Conservation (phyloP, 345 rosid species). For the Theobroma cacao region DNA sequence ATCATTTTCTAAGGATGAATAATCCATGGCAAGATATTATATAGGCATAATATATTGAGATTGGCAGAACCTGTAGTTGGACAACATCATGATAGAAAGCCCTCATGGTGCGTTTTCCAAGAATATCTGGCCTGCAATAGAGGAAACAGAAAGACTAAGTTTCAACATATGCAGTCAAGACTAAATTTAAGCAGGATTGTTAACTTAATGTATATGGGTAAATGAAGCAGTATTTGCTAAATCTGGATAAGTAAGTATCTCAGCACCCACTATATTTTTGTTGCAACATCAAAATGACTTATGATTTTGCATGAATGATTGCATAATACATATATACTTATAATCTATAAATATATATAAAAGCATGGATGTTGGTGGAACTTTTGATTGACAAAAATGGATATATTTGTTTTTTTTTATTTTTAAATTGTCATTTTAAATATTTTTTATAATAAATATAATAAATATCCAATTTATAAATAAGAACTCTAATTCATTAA, state of each 20-base stretch:
- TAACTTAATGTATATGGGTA: neutral
- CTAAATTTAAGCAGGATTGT: neutral
- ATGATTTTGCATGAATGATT: neutral
- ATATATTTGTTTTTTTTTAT: too few relatives aligned
- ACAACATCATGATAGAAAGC: constrained; percentile 69
- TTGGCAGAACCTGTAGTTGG: constrained; percentile 57
- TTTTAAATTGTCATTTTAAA: too few relatives aligned
- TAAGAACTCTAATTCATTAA: too few relatives aligned
- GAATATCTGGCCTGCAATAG: constrained; percentile 65
- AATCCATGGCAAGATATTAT: neutral
- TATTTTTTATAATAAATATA: too few relatives aligned
- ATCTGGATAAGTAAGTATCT: neutral
- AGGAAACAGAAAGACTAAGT: constrained; percentile 9
- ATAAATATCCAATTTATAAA: too few relatives aligned
- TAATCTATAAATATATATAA: too few relatives aligned
- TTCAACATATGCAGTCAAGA: neutral
- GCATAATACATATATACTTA: neutral
- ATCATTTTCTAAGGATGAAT: neutral
- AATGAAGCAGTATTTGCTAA: constrained; percentile 2
- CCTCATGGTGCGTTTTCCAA: constrained; percentile 55
- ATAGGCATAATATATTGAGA: neutral
- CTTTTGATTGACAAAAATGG: too few relatives aligned
- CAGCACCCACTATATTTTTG: neutral
- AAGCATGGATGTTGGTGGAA: too few relatives aligned
- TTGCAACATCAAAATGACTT: neutral